A percentile compares a stretch with the other conserved stretches of the same genome.
Evolutionary conservation across 2,329 filamentous ascomycete species (phyloP).

Genomic region (Monascus ruber): DNA sequence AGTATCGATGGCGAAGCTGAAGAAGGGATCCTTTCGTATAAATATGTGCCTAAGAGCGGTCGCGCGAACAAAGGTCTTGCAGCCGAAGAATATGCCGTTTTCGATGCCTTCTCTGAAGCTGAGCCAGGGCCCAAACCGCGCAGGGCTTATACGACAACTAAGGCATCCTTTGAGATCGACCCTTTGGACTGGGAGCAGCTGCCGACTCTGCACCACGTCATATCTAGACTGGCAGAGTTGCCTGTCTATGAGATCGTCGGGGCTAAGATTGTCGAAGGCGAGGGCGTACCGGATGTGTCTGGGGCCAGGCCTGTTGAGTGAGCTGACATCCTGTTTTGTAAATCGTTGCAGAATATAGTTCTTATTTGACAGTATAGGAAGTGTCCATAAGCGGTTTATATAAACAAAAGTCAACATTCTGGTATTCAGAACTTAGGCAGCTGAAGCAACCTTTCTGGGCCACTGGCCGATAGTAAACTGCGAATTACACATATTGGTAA

Average conservation of each 20-base stretch:
- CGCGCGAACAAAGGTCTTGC: constrained; percentile 36
- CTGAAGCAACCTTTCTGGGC: too few species aligned
- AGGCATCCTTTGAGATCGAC: constrained; percentile 39
- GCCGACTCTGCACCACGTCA: constrained; percentile 51
- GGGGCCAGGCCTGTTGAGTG: constrained; percentile 15
- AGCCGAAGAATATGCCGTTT: constrained; percentile 44
- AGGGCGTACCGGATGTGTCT: constrained; percentile 35
- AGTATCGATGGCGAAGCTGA: constrained; percentile 7
- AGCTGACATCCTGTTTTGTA: too few species aligned
- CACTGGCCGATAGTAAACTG: constrained; percentile 37
- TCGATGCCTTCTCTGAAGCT: constrained; percentile 16
- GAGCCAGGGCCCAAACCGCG: constrained; percentile 19
- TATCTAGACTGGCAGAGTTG: constrained; percentile 41
- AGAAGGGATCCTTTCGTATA: constrained; percentile 38
- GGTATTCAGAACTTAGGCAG: too few species aligned
- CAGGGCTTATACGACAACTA: constrained; percentile 3
- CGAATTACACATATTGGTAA: constrained; percentile 54
- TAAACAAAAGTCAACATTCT: too few species aligned
- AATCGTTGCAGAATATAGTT: too few species aligned
- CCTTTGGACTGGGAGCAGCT: constrained; percentile 42
- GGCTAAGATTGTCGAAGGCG: constrained; percentile 45
- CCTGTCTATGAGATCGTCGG: constrained; percentile 46
- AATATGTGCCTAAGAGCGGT: constrained; percentile 47
- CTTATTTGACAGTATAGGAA: too few species aligned
- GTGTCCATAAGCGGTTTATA: too few species aligned